Percentiles rank a stretch among this genome's conserved stretches.
phyloP scores from a whole-genome alignment of 768 basidiomycete species.

The Sarcodon sp. region DNA sequence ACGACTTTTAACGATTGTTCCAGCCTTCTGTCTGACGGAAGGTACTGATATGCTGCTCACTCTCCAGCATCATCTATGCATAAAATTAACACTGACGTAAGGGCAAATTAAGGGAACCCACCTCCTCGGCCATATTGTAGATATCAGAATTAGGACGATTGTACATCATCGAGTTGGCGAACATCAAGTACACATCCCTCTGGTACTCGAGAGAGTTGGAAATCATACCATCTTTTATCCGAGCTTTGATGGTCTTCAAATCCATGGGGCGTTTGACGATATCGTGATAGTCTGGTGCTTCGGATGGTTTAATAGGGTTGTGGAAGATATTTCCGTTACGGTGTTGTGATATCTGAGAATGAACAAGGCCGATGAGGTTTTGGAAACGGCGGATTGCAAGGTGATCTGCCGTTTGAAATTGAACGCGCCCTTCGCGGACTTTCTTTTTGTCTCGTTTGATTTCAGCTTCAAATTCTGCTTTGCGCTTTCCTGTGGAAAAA shows the following conservation, averaged over 20 bases:
- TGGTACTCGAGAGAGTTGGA: conserved; percentile 78
- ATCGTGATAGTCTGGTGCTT: conserved; percentile 86
- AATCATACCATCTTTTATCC: conserved; percentile 75
- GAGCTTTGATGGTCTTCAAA: conserved; percentile 82
- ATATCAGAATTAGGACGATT: conserved; percentile 81
- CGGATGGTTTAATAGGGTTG: conserved; percentile 76
- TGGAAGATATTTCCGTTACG: conserved; percentile 85
- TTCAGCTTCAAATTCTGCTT: conserved; percentile 29
- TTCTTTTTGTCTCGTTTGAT: conserved; percentile 8
- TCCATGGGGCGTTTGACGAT: conserved; percentile 95
- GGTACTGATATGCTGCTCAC: conserved; percentile 49
- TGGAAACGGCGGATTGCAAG: conserved; percentile 53
- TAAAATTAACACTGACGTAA: not conserved
- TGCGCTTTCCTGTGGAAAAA: conserved; percentile 44
- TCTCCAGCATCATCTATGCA: conserved; percentile 62
- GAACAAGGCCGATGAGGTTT: conserved; percentile 68
- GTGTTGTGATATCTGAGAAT: conserved; percentile 73
- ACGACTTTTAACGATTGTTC: conserved; percentile 10
- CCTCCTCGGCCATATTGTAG: conserved; percentile 86
- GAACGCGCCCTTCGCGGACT: conserved; percentile 46
- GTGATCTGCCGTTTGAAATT: not conserved
- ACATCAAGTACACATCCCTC: conserved; percentile 85
- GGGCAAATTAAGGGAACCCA: conserved; percentile 23
- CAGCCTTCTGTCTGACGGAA: conserved; percentile 72
- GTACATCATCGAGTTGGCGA: conserved; percentile 97